Base-by-base conservation (phyloP, 257 asterid species). In the Mitragyna speciosa region DNA sequence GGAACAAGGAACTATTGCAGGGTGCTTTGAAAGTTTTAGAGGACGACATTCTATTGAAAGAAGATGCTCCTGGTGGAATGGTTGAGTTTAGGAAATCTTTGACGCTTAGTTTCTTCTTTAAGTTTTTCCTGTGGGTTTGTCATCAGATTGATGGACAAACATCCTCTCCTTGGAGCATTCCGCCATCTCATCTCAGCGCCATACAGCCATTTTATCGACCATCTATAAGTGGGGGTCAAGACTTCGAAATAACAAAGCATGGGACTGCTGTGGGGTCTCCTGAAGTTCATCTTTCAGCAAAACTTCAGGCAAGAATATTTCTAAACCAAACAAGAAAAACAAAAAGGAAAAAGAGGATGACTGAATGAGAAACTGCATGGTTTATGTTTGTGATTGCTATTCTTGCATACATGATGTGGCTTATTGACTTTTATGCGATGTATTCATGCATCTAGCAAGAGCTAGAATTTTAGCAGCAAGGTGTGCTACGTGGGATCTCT, bases 31-130 rank as follows among this genome's bases (percentile, higher is more conserved):
- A 88, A 73, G 84, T 89, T 77, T 82, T 93, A 58, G 90, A 88
- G 89, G 87, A 90, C 84, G 97, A 95, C 36, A 86, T 95, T 83
- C 86, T 89, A 81, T 82, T 95, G 87, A 92, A 87, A 85, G 95
- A 92, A 83, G 86, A 91, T 87, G 97, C 98, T 43, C 97, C 98
- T 1, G 99, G 99, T 47, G 99, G 99, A 82, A 95, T 95, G 99
- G 92, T 92, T 12, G 99, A 95, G 87, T 95, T 92, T 74, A 92
- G 97, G 56, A 87, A 83, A 85, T 95, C 99, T n/a, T 82, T 95
- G 78, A 86, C 92, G 26, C 80, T 90, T 31, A 92, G 99, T 81
- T 95, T 95, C 86, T 95, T 95, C 88, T 95, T 95, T 84, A 95
- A 95, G 82, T 93, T 90, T 83, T 95, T 86, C 89, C 86, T 92